phyloP scores from a whole-genome alignment of 306 rosid species.

The Lupinus albus region DNA sequence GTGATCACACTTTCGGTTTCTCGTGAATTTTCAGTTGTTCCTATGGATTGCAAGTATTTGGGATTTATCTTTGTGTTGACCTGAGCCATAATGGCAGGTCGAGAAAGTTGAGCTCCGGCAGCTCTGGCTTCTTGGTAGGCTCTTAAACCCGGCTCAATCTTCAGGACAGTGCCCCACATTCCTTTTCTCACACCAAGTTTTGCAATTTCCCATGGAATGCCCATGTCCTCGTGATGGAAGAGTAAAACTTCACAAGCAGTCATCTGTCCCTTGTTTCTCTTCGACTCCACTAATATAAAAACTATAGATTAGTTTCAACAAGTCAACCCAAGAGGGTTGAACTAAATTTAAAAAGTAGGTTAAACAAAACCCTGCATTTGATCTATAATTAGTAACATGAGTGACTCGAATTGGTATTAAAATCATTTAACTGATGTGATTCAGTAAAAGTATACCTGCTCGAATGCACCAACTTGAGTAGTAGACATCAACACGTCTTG shows the following conservation, averaged over 20 bases:
- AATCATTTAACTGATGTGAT: background rate
- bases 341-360: background rate
- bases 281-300: conserved; percentile 68
- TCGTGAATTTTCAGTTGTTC: conserved; percentile 39
- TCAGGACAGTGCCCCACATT: conserved; percentile 92
- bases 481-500: conserved; percentile 60
- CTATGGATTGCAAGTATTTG: conserved; percentile 59
- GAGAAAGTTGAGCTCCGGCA: conserved; percentile 62
- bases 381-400: background rate
- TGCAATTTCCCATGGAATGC: conserved; percentile 97
- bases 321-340: background rate
- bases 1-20: conserved; percentile 41
- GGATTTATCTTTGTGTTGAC: conserved; percentile 56
- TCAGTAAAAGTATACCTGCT: conserved; percentile 48
- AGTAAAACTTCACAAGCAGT: conserved; percentile 88
- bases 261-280: conserved; percentile 56
- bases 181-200: conserved; percentile 92
- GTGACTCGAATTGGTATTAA: background rate
- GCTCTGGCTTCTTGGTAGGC: conserved; percentile 76
- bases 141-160: conserved; percentile 86
- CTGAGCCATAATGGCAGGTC: conserved; percentile 64
- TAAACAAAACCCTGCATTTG: background rate
- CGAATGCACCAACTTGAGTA: conserved; percentile 79
- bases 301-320: conserved; percentile 30
- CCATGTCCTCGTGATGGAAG: conserved; percentile 97